phyloP scores from a whole-genome alignment of 306 rosid species.

The Lathyrus aphaca region DNA sequence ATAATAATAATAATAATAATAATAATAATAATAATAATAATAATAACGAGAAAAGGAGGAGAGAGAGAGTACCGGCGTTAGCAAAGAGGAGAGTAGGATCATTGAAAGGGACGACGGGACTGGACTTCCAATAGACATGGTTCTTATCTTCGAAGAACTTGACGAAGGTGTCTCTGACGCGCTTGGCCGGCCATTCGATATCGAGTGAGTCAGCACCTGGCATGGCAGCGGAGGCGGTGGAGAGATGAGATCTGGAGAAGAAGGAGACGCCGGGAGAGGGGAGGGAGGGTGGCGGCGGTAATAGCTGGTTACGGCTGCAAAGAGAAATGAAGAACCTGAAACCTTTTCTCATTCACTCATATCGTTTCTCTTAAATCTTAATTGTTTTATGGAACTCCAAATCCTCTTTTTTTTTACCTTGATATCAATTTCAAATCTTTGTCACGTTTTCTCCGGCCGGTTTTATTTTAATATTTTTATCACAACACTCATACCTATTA shows the following conservation, averaged over 20 bases:
- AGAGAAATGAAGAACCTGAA: not conserved
- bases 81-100: slow-evolving; percentile 92
- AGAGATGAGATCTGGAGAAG: slow-evolving; percentile 19
- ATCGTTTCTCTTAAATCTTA: too few relatives aligned
- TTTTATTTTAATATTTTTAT: too few relatives aligned
- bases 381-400: not conserved
- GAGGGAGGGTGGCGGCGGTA: slow-evolving; percentile 33
- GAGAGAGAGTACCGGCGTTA: slow-evolving; percentile 66
- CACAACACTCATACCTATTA: too few relatives aligned
- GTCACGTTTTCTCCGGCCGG: too few relatives aligned
- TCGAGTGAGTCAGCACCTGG: slow-evolving; percentile 23
- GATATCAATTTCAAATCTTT: not conserved
- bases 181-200: slow-evolving; percentile 50
- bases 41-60: not conserved
- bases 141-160: slow-evolving; percentile 60
- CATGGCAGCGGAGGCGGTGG: slow-evolving; percentile 40
- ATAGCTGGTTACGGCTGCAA: not conserved
- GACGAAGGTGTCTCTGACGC: slow-evolving; percentile 49
- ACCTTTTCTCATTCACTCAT: slow-evolving; percentile 45
- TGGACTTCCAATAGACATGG: slow-evolving; percentile 66
- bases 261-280: not conserved
- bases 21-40: not conserved
- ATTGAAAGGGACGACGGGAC: slow-evolving; percentile 91
- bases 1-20: not conserved
- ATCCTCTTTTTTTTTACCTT: not conserved